Conservation (phyloP, 257 asterid genomes). For the Nicotiana obtusifolia region DNA sequence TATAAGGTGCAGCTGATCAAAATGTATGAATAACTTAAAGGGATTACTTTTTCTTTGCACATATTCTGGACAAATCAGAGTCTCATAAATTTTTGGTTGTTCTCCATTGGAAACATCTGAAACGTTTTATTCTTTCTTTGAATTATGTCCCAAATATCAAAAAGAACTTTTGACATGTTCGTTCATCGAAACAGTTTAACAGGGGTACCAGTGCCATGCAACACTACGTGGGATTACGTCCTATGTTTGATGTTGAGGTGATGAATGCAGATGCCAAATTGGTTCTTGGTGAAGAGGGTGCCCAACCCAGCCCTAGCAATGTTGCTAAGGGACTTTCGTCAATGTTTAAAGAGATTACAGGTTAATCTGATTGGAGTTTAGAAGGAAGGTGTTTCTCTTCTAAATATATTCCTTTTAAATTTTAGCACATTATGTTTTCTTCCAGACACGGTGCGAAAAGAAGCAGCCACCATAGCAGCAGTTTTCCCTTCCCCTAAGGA, state of each 20-base stretch:
- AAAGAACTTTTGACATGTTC: slow-evolving; percentile 14
- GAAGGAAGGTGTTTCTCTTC: slow-evolving; percentile 9
- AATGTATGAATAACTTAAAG: too few relatives aligned
- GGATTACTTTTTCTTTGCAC: too few relatives aligned
- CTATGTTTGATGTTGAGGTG: slow-evolving; percentile 96
- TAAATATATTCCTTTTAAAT: not conserved
- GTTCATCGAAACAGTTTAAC: slow-evolving; percentile 71
- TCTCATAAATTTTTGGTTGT: too few relatives aligned
- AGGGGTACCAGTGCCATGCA: slow-evolving; percentile 99
- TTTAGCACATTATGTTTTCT: slow-evolving; percentile 18
- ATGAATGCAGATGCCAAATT: slow-evolving; percentile 82
- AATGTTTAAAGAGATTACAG: slow-evolving; percentile 84
- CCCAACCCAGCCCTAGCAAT: slow-evolving; percentile 91
- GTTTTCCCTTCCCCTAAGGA: slow-evolving; percentile 97
- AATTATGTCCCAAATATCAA: not conserved
- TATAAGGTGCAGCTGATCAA: not conserved
- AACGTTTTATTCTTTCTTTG: not conserved
- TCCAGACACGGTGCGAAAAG: slow-evolving; percentile 89
- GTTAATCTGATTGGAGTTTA: slow-evolving; percentile 33
- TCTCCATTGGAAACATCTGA: too few relatives aligned
- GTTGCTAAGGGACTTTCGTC: slow-evolving; percentile 86
- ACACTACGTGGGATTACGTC: slow-evolving; percentile 97
- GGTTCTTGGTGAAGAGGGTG: slow-evolving; percentile 80
- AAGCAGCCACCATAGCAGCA: slow-evolving; percentile 92
- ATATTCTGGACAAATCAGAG: too few relatives aligned